Conservation (phyloP, 495 filamentous ascomycete genomes). For the Jackrogersella multiformis region DNA sequence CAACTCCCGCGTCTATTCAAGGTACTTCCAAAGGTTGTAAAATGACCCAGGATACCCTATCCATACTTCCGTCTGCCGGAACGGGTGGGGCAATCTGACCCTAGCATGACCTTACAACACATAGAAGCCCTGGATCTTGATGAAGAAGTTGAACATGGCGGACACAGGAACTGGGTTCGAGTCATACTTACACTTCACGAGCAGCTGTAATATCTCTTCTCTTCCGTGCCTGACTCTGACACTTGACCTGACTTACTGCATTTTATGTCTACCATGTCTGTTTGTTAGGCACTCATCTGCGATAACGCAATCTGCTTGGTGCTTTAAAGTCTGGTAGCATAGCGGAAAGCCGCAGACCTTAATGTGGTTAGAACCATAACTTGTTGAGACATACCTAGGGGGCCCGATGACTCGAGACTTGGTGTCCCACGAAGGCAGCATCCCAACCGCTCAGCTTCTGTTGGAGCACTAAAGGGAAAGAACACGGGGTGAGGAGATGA, state of each 20-base stretch:
- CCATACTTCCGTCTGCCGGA: conserved; percentile 42
- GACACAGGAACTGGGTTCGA: conserved; percentile 15
- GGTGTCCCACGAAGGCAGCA: conserved; percentile 36
- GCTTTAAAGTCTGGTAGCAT: conserved; percentile 32
- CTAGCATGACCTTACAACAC: conserved; percentile 12
- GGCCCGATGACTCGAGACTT: conserved; percentile 46
- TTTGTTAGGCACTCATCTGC: conserved; percentile 33
- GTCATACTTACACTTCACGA: conserved; percentile 5
- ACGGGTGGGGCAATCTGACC: conserved; percentile 42
- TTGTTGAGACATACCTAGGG: conserved; percentile 37
- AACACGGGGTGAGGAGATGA: conserved; percentile 8
- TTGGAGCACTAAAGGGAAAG: conserved; percentile 1
- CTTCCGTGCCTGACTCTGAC: neutral
- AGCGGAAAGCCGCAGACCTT: conserved; percentile 38
- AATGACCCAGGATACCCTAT: conserved; percentile 39
- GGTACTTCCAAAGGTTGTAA: no score
- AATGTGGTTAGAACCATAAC: conserved; percentile 41
- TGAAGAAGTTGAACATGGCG: conserved; percentile 13
- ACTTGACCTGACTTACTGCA: neutral
- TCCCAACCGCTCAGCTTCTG: conserved; percentile 28
- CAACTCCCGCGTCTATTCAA: conserved; percentile 33
- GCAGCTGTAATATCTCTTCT: neutral
- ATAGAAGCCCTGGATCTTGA: no score
- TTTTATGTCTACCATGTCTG: conserved; percentile 24
- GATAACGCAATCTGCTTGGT: conserved; percentile 39